Percentiles rank a stretch among this genome's conserved stretches.
Evolutionary conservation across 2,329 filamentous ascomycete genomes (phyloP).

Genomic region (Bipolaris zeicola): DNA sequence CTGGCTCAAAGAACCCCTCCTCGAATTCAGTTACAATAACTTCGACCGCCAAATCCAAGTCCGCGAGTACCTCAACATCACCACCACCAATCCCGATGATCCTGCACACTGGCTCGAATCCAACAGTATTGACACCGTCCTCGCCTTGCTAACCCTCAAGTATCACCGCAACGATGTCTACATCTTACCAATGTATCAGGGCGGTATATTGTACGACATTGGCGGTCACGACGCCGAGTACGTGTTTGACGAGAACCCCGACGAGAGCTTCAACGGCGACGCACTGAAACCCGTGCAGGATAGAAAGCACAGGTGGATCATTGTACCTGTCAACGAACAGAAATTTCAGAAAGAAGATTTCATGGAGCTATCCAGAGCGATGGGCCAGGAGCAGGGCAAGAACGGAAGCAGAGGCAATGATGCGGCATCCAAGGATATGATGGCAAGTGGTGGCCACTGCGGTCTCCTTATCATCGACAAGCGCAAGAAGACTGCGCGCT

Average conservation of each 20-base stretch:
- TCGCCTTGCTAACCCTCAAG: too few species aligned
- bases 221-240: neutral
- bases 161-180: too few species aligned
- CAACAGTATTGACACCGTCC: too few species aligned
- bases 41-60: too few species aligned
- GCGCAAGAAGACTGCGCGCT: neutral
- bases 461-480: constrained; percentile 7
- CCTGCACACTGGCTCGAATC: too few species aligned
- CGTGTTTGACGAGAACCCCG: neutral
- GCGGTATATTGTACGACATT: too few species aligned
- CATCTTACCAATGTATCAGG: too few species aligned
- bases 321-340: neutral
- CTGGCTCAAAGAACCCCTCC: too few species aligned
- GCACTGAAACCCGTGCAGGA: neutral
- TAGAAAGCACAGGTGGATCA: neutral
- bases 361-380: neutral
- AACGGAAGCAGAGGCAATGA: neutral
- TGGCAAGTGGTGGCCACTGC: neutral
- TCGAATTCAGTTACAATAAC: too few species aligned
- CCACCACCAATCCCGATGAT: too few species aligned
- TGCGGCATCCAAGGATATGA: too few species aligned
- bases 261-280: neutral
- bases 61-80: too few species aligned
- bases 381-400: neutral
- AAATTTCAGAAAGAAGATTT: neutral